These are phyloP conservation scores for Thielaviopsis ethacetica DNA, from an alignment of 2,329 filamentous ascomycete species.

Conservation along the genomic window DNA sequence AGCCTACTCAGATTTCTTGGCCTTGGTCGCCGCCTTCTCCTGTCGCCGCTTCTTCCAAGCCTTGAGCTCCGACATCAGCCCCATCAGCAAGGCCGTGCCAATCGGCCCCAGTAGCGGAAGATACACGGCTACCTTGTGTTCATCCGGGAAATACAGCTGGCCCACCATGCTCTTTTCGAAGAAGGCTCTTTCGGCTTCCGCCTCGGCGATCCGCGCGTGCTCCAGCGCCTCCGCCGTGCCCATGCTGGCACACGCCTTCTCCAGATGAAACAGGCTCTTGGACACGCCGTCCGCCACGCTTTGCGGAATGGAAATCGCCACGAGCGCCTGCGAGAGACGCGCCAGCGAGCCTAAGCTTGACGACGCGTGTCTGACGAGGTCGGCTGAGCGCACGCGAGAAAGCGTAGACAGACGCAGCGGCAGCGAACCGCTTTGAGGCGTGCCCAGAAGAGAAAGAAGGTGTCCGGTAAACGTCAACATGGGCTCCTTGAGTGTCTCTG, in stretches of 20 bases:
- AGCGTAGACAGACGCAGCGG: constrained; percentile 74
- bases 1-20: constrained; percentile 22
- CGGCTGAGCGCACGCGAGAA: constrained; percentile 68
- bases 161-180: constrained; percentile 99
- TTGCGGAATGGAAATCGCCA: constrained; percentile 78
- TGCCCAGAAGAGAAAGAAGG: constrained; percentile 71
- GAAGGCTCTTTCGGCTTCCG: constrained; percentile 82
- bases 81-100: constrained; percentile 76
- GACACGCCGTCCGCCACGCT: constrained; percentile 76
- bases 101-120: constrained; percentile 80
- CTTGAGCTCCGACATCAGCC: constrained; percentile 65
- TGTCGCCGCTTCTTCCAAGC: constrained; percentile 35
- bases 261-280: constrained; percentile 61
- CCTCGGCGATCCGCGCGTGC: constrained; percentile 70
- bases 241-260: constrained; percentile 58
- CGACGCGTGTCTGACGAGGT: constrained; percentile 73
- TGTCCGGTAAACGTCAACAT: constrained; percentile 86
- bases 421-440: constrained; percentile 67
- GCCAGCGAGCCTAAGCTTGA: constrained; percentile 89
- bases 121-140: constrained; percentile 96
- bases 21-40: constrained; percentile 23
- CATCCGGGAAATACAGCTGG: constrained; percentile 94
- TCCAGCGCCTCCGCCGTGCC: constrained; percentile 51
- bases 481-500: constrained; percentile 54
- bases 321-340: constrained; percentile 65